phyloP scores from a whole-genome alignment of 2,329 filamentous ascomycete genomes.

The Phyllosticta paracitricarpa region DNA sequence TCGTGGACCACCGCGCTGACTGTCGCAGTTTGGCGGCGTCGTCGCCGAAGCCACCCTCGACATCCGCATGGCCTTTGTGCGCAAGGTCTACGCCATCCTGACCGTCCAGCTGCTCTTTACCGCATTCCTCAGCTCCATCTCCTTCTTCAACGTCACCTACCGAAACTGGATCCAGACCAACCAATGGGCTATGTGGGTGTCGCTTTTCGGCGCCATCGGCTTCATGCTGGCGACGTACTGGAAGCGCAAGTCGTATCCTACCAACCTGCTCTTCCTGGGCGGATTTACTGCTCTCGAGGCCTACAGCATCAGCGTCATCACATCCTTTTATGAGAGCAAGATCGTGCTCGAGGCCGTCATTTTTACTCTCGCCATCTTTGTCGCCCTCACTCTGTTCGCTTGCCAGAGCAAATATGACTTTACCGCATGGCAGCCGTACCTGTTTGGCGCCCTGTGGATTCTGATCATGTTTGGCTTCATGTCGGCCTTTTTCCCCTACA shows the following conservation, averaged over 20 bases:
- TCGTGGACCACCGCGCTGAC: constrained; percentile 3
- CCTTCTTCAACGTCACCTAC: constrained; percentile 74
- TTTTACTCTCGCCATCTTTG: constrained; percentile 62
- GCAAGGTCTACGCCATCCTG: constrained; percentile 96
- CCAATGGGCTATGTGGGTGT: constrained; percentile 74
- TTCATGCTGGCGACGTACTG: constrained; percentile 86
- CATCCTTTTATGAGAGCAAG: constrained; percentile 73
- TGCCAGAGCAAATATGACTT: constrained; percentile 99
- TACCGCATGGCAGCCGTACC: constrained; percentile 90
- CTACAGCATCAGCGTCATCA: constrained; percentile 85
- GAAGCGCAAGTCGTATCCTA: constrained; percentile 93
- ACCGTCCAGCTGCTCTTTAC: constrained; percentile 89
- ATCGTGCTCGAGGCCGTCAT: constrained; percentile 86
- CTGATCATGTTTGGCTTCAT: constrained; percentile 90
- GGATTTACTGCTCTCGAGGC: constrained; percentile 88
- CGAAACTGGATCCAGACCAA: constrained; percentile 79
- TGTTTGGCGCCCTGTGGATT: constrained; percentile 84
- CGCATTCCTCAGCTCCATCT: constrained; percentile 66
- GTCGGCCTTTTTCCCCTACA: constrained; percentile 77
- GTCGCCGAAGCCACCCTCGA: constrained; percentile 90
- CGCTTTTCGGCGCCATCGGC: constrained; percentile 71
- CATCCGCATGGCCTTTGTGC: constrained; percentile 92
- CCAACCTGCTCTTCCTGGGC: constrained; percentile 83
- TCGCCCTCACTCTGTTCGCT: constrained; percentile 65
- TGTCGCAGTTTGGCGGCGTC: constrained; percentile 69